Evolutionary conservation across 441 rosid genomes (phyloP).

Genomic region (Aquilaria agallochum): DNA sequence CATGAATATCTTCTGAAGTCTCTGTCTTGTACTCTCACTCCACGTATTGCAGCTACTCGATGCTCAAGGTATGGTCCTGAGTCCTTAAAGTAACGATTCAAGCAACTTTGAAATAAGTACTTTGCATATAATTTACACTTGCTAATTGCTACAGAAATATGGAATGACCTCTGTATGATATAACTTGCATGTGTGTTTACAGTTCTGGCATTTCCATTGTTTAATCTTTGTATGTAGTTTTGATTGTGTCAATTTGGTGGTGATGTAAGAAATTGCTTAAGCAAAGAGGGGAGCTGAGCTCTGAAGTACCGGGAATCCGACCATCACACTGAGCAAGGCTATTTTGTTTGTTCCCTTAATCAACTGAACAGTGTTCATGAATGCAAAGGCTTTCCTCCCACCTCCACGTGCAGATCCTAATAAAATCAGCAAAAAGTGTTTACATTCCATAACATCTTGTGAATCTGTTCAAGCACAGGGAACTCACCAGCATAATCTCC

Average conservation of each 20-base stretch:
- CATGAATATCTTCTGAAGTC: constrained; percentile 38
- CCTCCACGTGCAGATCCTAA: constrained; percentile 69
- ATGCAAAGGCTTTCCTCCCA: constrained; percentile 17
- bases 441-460: background rate
- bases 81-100: constrained; percentile 36
- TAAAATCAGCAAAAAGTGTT: background rate
- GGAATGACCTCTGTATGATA: no score
- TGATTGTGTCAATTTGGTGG: no score
- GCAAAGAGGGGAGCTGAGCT: constrained; percentile 10
- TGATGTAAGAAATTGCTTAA: background rate
- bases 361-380: constrained; percentile 42
- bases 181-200: no score
- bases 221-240: no score
- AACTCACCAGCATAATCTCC: constrained; percentile 41
- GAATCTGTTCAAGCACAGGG: background rate
- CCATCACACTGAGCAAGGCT: constrained; percentile 69
- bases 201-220: no score
- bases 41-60: constrained; percentile 45
- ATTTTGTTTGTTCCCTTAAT: constrained; percentile 41
- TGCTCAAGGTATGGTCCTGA: constrained; percentile 75
- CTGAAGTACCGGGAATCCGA: constrained; percentile 64
- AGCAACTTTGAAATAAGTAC: background rate
- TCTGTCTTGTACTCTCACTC: constrained; percentile 40
- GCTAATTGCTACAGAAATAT: no score
- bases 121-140: no score